Evolutionary conservation across 768 basidiomycete genomes (phyloP), one percentile per base, ranked within the genome.

Genomic region (Lentinula lateritia): DNA sequence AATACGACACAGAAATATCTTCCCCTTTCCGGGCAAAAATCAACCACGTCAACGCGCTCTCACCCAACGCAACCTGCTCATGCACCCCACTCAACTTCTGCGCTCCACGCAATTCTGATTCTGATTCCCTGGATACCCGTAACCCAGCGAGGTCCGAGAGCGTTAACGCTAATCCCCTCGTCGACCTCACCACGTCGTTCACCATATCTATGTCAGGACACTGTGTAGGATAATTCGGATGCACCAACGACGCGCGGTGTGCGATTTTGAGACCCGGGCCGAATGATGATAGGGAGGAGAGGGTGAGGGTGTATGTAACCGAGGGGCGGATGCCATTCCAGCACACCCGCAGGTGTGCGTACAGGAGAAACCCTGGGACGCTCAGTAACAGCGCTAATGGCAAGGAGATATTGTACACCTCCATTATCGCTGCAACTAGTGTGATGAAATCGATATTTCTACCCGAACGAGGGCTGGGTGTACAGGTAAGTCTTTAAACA

Each of bases 161-260:
- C 23, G 23, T 23, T 23, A 23, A n/a, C n/a, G n/a, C n/a, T n/a
- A n/a, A n/a, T n/a, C n/a, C n/a, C n/a, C n/a, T n/a, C n/a, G n/a
- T n/a, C n/a, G n/a, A n/a, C n/a, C n/a, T n/a, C n/a, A 23, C 23
- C 23, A 23, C n/a, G 8, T 28, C 28, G 8, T 50, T 7, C 23
- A 67, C 10, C 20, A 64, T 23, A 32, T 52, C 34, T 12, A 77
- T 63, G 74, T 83, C 68, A 20, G 85, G 86, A 0, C 81, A 74
- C 56, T 76, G n/a, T n/a, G n/a, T n/a, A n/a, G 78, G 70, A 62
- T 35, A 65, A 68, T 69, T 68, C 12, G 61, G 74, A 64, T 87
- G 88, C 1, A 84, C 85, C 32, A 90, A 75, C 1, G 86, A 83
- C 5, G 80, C 86, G 63, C 89, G 77, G 72, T 91, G 89, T 58